These are phyloP conservation scores for Dendrobium officinale DNA, from an alignment of 106 monocot species.

Conservation along the genomic window DNA sequence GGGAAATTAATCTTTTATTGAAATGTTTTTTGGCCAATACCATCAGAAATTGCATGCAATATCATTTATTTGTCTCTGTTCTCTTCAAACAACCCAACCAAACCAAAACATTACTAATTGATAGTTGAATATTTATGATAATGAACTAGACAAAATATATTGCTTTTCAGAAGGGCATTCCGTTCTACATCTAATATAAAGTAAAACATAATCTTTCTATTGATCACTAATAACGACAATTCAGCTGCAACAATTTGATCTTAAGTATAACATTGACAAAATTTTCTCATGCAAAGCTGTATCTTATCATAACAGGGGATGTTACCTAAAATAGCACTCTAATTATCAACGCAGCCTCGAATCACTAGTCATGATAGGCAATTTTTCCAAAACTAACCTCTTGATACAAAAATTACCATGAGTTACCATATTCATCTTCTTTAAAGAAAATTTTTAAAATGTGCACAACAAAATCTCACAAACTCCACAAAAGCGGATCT, in stretches of 20 bases:
- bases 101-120: not conserved
- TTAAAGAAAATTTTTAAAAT: not conserved
- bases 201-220: too few relatives aligned
- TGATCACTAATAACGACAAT: too few relatives aligned
- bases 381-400: too few relatives aligned
- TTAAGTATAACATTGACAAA: too few relatives aligned
- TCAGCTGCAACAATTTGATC: too few relatives aligned
- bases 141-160: not conserved
- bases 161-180: not conserved
- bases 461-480: not conserved
- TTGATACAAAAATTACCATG: too few relatives aligned
- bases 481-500: not conserved
- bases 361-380: too few relatives aligned
- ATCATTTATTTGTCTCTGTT: not conserved
- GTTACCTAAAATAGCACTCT: too few relatives aligned
- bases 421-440: not conserved
- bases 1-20: not conserved
- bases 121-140: not conserved
- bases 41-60: not conserved
- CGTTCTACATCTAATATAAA: not conserved
- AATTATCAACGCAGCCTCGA: too few relatives aligned
- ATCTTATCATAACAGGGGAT: too few relatives aligned
- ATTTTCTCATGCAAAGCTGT: too few relatives aligned
- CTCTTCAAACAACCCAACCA: not conserved
- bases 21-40: not conserved